Evolutionary conservation across 495 filamentous ascomycete species (phyloP).

Genomic region (Podospora pseudopauciseta): DNA sequence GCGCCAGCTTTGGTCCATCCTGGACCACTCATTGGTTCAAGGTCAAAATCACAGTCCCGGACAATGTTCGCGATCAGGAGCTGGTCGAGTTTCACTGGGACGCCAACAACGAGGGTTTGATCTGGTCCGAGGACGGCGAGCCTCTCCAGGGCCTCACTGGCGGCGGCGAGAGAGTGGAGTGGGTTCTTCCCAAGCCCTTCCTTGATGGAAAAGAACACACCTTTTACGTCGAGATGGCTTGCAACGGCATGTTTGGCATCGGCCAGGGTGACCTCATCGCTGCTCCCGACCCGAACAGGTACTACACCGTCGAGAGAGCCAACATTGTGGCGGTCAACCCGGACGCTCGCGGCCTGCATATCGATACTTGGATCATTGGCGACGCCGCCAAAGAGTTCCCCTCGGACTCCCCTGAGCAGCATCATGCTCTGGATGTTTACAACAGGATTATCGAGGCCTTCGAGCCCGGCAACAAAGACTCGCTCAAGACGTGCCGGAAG

Average conservation of each 20-base stretch:
- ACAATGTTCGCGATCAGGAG: slow-evolving; percentile 64
- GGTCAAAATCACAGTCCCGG: slow-evolving; percentile 71
- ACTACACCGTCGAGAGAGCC: slow-evolving; percentile 71
- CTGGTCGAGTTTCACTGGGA: slow-evolving; percentile 95
- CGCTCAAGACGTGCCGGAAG: slow-evolving; percentile 71
- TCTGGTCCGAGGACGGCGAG: slow-evolving; percentile 84
- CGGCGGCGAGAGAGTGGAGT: slow-evolving; percentile 83
- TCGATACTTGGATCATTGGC: slow-evolving; percentile 95
- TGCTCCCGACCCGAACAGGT: slow-evolving; percentile 77
- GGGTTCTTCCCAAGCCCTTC: slow-evolving; percentile 77
- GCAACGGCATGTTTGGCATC: slow-evolving; percentile 98
- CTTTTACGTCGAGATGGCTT: slow-evolving; percentile 97
- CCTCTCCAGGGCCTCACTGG: slow-evolving; percentile 91
- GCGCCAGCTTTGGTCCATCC: slow-evolving; percentile 81
- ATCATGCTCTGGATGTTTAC: slow-evolving; percentile 75
- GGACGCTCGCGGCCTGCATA: slow-evolving; percentile 73
- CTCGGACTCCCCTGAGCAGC: slow-evolving; percentile 76
- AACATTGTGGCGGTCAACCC: slow-evolving; percentile 86
- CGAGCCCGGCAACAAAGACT: slow-evolving; percentile 71
- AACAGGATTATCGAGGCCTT: slow-evolving; percentile 89
- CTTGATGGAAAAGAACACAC: slow-evolving; percentile 80
- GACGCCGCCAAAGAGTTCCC: slow-evolving; percentile 82
- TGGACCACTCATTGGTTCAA: slow-evolving; percentile 99
- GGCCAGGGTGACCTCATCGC: slow-evolving; percentile 80
- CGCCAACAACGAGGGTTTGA: slow-evolving; percentile 81